phyloP scores from a whole-genome alignment of 371 early-diverging fungal species.

The Mucor piriformis region DNA sequence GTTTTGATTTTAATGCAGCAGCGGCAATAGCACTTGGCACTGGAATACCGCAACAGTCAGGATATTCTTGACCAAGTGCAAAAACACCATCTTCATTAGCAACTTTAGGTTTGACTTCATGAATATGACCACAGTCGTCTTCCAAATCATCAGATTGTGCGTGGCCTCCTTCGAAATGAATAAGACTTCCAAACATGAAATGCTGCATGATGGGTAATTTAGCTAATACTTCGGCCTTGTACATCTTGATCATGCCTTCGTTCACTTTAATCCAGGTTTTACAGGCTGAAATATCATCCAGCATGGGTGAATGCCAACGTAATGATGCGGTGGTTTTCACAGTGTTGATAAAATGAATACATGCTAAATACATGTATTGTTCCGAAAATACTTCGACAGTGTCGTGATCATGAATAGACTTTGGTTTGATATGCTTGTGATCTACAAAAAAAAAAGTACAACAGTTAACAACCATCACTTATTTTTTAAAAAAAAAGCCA shows the following conservation, averaged over 20 bases:
- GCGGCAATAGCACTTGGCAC: slow-evolving; percentile 95
- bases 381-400: slow-evolving; percentile 81
- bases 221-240: slow-evolving; percentile 93
- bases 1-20: slow-evolving; percentile 21
- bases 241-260: slow-evolving; percentile 97
- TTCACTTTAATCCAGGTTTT: slow-evolving; percentile 94
- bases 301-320: slow-evolving; percentile 93
- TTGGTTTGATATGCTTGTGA: slow-evolving; percentile 85
- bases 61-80: slow-evolving; percentile 93
- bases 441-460: slow-evolving; percentile 29
- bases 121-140: slow-evolving; percentile 52
- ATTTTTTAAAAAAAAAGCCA: not conserved
- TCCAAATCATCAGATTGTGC: slow-evolving; percentile 46
- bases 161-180: slow-evolving; percentile 61
- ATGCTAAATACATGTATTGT: slow-evolving; percentile 93
- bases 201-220: slow-evolving; percentile 99
- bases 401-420: slow-evolving; percentile 84
- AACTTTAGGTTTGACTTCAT: slow-evolving; percentile 5
- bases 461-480: not conserved
- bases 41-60: slow-evolving; percentile 93
- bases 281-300: slow-evolving; percentile 94
- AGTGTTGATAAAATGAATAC: slow-evolving; percentile 86
- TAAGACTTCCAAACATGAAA: slow-evolving; percentile 89
- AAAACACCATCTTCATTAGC: slow-evolving; percentile 57
- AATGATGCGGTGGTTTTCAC: slow-evolving; percentile 66